Base-by-base conservation (phyloP, 176 grass and related monocot species). In the Luzula sylvatica region DNA sequence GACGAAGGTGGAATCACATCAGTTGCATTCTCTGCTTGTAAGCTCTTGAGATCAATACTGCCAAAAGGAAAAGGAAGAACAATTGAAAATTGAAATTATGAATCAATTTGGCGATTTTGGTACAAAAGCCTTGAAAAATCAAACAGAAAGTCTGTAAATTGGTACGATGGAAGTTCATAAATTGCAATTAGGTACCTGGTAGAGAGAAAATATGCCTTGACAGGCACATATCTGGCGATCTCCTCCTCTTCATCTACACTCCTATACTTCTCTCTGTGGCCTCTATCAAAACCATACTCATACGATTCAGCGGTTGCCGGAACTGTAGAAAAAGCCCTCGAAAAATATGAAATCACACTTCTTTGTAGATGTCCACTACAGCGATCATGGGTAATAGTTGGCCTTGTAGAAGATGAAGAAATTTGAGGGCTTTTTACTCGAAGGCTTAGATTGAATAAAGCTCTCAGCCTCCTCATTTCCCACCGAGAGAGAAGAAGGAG, bases 191-290 rank as follows among this genome's bases (percentile, higher is more conserved):
- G n/a, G 38, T 52, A 64, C 87, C 87, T 87, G 53, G 82, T 83
- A 35, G 78, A 94, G 43, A 94, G 63, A 66, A 83, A 87, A 53
- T 79, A 94, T n/a, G 87, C 87, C 75, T 94, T 94, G 65, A 94
- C 82, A 52, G 87, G 82, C 39, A 94, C 82, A 76, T 82, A 87
- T 67, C 68, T 67, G 14, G 30, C 46, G 5, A 55, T 48, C 26
- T 80, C 75, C 52, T 75, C 72, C 27, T 75, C 72, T 29, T 79
- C 80, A 4, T 88, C 78, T 2, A 62, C 54, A 28, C 42, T 63
- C 25, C 15, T 47, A 27, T 63, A 48, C 42, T 20, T 28, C 3
- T 5, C 42, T 21, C 42, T 46, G n/a, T 63, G 58, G 11, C 42
- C 58, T n/a, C 11, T 28, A 1, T 16, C 23, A 20, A 63, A 63